Conservation (phyloP, 2,329 filamentous ascomycete species). For the Cladosporium sp. region DNA sequence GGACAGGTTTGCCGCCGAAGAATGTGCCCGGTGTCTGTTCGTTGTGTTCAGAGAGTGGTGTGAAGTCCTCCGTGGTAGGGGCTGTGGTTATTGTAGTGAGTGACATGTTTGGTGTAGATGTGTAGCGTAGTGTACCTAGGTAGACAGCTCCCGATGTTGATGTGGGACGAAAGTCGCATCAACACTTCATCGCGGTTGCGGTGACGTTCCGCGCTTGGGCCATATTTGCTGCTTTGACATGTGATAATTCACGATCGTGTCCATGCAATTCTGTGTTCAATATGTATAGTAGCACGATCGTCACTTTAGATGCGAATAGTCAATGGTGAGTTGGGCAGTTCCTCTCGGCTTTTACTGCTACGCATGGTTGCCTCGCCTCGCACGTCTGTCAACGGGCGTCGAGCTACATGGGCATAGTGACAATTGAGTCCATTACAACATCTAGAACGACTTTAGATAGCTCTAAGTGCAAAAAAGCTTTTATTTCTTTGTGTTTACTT, state of each 20-base stretch:
- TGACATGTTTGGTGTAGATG: slow-evolving; percentile 28
- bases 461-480: too few relatives aligned
- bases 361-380: too few relatives aligned
- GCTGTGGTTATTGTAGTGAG: slow-evolving; percentile 52
- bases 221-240: not conserved
- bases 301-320: too few relatives aligned
- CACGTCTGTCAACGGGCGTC: too few relatives aligned
- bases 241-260: not conserved
- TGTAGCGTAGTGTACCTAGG: not conserved
- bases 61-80: slow-evolving; percentile 58
- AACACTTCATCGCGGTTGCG: not conserved
- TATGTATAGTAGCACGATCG: not conserved
- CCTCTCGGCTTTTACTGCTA: too few relatives aligned
- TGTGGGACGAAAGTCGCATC: not conserved
- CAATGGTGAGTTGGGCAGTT: too few relatives aligned
- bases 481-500: too few relatives aligned
- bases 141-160: too few relatives aligned
- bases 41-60: slow-evolving; percentile 64
- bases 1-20: slow-evolving; percentile 65
- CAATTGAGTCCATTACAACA: too few relatives aligned
- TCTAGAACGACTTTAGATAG: too few relatives aligned
- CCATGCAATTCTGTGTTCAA: not conserved
- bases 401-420: too few relatives aligned
- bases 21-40: slow-evolving; percentile 69
- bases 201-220: not conserved